A percentile compares a stretch with the other conserved stretches of the same genome.
Conservation (phyloP, 2,329 filamentous ascomycete species). For the Cadophora luteo-olivacea region DNA sequence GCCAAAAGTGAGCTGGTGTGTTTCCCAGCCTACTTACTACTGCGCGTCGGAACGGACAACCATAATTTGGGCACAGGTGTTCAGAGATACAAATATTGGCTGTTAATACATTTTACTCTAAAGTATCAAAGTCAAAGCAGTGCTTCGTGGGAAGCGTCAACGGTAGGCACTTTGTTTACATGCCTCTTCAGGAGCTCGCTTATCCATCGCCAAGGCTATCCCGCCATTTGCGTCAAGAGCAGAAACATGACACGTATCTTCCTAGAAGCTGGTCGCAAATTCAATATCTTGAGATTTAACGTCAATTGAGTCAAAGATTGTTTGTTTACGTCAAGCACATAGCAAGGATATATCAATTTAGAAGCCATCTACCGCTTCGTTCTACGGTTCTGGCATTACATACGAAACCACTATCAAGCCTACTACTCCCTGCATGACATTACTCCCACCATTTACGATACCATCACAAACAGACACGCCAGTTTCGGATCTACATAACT, state of each 20-base stretch:
- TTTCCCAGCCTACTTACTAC: too few species aligned
- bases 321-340: not conserved
- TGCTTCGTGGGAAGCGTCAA: not conserved
- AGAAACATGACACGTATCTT: too few species aligned
- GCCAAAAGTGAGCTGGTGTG: too few species aligned
- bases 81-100: too few species aligned
- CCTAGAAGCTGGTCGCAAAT: not conserved
- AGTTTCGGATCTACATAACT: not conserved
- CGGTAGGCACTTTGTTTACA: not conserved
- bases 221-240: not conserved
- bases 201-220: not conserved
- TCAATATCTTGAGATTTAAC: not conserved
- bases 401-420: not conserved
- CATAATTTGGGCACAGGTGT: too few species aligned
- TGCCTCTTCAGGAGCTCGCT: not conserved
- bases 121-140: too few species aligned
- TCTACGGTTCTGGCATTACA: not conserved
- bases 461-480: too few species aligned
- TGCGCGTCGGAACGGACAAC: too few species aligned
- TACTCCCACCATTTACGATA: not conserved
- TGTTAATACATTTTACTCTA: too few species aligned
- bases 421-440: not conserved
- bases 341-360: constrained; percentile 9
- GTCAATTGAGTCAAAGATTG: not conserved
- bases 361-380: not conserved